Conservation (phyloP, 2,329 filamentous ascomycete species). For the Cryphonectria nitschkei region DNA sequence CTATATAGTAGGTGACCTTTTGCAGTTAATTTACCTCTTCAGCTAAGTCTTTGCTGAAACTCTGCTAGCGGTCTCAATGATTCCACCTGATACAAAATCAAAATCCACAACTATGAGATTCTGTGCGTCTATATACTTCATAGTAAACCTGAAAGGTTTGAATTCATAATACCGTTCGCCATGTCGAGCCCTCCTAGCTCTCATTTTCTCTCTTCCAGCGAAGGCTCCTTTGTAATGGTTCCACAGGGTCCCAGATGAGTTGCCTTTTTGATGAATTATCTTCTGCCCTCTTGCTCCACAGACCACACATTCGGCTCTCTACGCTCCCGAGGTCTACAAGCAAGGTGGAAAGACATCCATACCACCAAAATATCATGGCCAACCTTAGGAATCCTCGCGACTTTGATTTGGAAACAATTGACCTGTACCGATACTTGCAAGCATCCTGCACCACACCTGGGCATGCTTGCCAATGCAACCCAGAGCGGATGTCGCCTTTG, state of each 20-base stretch:
- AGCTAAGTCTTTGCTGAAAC: not conserved
- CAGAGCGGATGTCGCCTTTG: too few relatives aligned
- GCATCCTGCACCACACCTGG: not conserved
- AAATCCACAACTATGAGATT: not conserved
- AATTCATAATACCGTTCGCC: too few relatives aligned
- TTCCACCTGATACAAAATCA: not conserved
- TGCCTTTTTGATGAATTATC: not conserved
- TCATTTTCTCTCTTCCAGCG: not conserved
- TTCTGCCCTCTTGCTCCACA: not conserved
- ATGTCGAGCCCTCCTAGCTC: not conserved
- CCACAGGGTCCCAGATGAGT: not conserved
- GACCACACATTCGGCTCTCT: not conserved
- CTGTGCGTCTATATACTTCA: not conserved
- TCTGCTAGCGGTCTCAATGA: not conserved
- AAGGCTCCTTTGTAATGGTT: not conserved
- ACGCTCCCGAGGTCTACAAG: too few relatives aligned
- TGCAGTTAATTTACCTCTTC: not conserved
- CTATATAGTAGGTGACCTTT: not conserved
- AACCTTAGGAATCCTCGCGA: not conserved
- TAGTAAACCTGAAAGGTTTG: not conserved
- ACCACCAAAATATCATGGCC: not conserved
- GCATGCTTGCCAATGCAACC: not conserved
- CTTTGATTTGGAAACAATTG: not conserved
- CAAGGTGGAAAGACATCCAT: not conserved
- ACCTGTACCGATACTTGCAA: not conserved